phyloP scores from a whole-genome alignment of 1,139 yeast species.

The Spencermartinsiella ligniputridi region DNA sequence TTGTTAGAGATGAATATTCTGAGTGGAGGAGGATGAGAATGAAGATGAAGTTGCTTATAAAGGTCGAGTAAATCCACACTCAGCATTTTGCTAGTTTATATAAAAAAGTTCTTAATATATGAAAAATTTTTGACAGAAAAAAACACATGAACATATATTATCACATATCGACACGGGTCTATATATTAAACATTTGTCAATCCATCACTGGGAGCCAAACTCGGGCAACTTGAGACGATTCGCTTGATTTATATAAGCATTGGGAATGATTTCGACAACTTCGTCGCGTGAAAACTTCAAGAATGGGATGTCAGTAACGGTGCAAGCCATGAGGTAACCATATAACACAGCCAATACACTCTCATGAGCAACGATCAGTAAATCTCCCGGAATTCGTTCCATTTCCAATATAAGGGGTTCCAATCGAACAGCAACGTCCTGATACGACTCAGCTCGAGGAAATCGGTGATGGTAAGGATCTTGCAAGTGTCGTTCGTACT shows the following conservation, averaged over 20 bases:
- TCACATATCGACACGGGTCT: neutral
- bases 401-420: slow-evolving; percentile 91
- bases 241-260: slow-evolving; percentile 79
- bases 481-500: slow-evolving; percentile 55
- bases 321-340: slow-evolving; percentile 91
- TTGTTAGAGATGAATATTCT: slow-evolving; percentile 32
- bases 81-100: slow-evolving; percentile 6
- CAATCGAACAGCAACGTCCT: slow-evolving; percentile 88
- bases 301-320: slow-evolving; percentile 79
- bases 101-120: slow-evolving; percentile 6
- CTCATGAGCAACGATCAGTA: slow-evolving; percentile 89
- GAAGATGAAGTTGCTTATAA: slow-evolving; percentile 29
- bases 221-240: slow-evolving; percentile 44
- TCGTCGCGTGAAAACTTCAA: slow-evolving; percentile 75
- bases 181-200: neutral
- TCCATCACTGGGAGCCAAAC: slow-evolving; percentile 14
- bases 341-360: slow-evolving; percentile 82
- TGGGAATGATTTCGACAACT: slow-evolving; percentile 79
- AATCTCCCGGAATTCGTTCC: slow-evolving; percentile 86
- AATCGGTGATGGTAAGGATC: slow-evolving; percentile 94
- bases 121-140: neutral
- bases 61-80: slow-evolving; percentile 27
- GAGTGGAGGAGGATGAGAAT: slow-evolving; percentile 31
- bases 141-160: neutral
- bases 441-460: slow-evolving; percentile 91